Base-by-base conservation (phyloP, 75 land plant genomes). In the Cunninghamia lanceolata region DNA sequence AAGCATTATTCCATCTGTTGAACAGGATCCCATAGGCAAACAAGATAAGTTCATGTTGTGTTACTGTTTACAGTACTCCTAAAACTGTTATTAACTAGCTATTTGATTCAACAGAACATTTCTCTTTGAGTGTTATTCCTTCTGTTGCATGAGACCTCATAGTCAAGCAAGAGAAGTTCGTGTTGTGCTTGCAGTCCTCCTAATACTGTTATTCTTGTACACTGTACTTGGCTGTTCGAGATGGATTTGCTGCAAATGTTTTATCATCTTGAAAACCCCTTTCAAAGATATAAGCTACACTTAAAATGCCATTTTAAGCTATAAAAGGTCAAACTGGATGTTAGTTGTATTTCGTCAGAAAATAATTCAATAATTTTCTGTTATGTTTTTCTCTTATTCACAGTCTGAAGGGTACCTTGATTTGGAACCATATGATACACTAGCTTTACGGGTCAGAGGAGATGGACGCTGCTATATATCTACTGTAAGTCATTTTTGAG, bases 401-500 rank as follows among this genome's bases (percentile, higher is more conserved):
- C 90, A 96, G 94, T 94, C 89, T 82, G 91, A 90, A 86, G 94
- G 95, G 63, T 89, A 87, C 88, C 92, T 95, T 85, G 96, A 97
- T 89, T 88, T 97, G 84, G 99, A 97, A 52, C 84, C 91, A 40
- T 96, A 93, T 88, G 95, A 97, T 84, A 93, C 95, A 70, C 83
- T 97, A 86, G 97, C 96, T 32, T 59, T 97, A 43, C 94, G 90
- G 82, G 85, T 97, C 30, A 95, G 89, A 89, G 97, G 99, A 74
- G 97, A 97, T 94, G 99, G 99, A 15, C 94, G 99, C 85, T 94
- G 93, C 85, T 97, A 95, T 78, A 92, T 97, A 78, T 97, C 99
- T 17, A 97, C 94, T 81, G 98, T 96, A 89, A 93, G 95, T 90
- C 84, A 40, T 47, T 45, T n/a, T 50, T 54, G 10, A 21, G 30